phyloP scores from a whole-genome alignment of 2,329 filamentous ascomycete species.

The Fusarium dlaminii region DNA sequence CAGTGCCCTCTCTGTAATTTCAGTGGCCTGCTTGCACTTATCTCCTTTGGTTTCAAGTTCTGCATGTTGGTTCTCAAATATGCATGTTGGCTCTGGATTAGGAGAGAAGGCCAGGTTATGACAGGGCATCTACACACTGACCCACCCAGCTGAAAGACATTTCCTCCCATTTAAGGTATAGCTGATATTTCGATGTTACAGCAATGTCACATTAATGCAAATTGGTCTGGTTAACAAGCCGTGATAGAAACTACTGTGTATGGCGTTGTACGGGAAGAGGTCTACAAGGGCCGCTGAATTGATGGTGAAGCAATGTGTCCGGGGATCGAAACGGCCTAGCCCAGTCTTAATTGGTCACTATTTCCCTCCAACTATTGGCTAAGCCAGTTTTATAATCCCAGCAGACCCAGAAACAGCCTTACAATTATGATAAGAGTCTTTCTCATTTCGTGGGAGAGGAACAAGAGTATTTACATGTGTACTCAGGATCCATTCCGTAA shows the following conservation, averaged over 20 bases:
- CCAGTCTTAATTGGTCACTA: rapidly evolving
- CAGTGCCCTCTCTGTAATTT: neutral
- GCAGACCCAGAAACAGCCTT: neutral
- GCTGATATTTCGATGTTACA: neutral
- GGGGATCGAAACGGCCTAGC: rapidly evolving
- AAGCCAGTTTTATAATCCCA: rapidly evolving
- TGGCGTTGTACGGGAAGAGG: rapidly evolving
- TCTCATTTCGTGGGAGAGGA: rapidly evolving
- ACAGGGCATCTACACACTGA: neutral
- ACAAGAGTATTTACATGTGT: rapidly evolving
- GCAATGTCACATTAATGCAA: neutral
- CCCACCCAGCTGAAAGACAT: neutral
- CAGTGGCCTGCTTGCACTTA: neutral
- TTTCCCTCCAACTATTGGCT: rapidly evolving
- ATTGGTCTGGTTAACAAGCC: rapidly evolving
- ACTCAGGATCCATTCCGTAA: neutral
- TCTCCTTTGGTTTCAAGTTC: neutral
- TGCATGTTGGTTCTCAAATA: neutral
- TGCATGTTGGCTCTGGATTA: neutral
- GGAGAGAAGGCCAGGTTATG: neutral
- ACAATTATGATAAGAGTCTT: neutral
- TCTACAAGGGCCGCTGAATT: rapidly evolving
- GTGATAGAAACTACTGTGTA: neutral
- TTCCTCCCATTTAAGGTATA: neutral
- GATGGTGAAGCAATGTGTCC: neutral